phyloP scores from a whole-genome alignment of 1,284 basidiomycete genomes.

The Sporisorium sorghi region DNA sequence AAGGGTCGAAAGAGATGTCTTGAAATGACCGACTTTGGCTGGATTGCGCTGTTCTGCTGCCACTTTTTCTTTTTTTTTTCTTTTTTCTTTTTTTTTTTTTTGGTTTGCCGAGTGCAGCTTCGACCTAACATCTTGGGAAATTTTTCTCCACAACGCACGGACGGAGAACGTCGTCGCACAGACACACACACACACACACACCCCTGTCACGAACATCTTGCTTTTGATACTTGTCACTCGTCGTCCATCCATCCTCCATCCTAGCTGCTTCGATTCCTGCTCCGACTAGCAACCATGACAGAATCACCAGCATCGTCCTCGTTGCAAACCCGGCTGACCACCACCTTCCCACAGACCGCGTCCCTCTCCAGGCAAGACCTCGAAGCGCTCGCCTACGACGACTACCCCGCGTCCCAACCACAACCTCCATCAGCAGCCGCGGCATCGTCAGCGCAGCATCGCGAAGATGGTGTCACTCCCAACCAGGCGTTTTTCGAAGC shows the following conservation, averaged over 20 bases:
- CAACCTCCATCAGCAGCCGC: neutral
- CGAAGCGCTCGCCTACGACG: slow-evolving; percentile 40
- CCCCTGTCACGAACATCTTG: neutral
- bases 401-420: slow-evolving; percentile 11
- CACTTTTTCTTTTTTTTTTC: neutral
- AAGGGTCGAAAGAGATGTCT: no score
- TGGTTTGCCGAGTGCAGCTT: no score
- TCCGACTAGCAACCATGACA: slow-evolving; percentile 13
- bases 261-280: neutral
- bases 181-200: no score
- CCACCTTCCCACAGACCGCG: slow-evolving; percentile 52
- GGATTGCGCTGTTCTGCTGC: slow-evolving; percentile 3
- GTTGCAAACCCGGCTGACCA: slow-evolving; percentile 45
- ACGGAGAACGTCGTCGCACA: neutral
- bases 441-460: neutral
- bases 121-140: neutral
- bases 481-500: slow-evolving; percentile 55
- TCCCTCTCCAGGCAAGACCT: slow-evolving; percentile 53
- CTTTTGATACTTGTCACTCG: neutral
- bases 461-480: slow-evolving; percentile 8
- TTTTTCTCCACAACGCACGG: neutral
- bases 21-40: no score
- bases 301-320: slow-evolving; percentile 31
- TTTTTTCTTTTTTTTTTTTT: no score
- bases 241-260: slow-evolving; percentile 5